Base-by-base conservation (phyloP, 768 basidiomycete species). In the Suillus variegatus region DNA sequence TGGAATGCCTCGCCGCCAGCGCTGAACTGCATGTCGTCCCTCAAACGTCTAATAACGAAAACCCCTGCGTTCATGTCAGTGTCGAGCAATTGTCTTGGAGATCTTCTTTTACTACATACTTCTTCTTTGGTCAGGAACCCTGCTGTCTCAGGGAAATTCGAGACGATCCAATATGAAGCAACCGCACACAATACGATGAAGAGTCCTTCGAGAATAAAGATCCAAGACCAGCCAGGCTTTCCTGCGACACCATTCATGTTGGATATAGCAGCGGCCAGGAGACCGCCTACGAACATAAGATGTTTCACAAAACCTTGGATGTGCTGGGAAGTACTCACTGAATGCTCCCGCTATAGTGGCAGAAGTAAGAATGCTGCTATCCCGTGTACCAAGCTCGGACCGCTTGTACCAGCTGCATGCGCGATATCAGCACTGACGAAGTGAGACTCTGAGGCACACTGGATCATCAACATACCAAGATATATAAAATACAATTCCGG, bases 261-360 rank as follows among this genome's bases (percentile, higher is more conserved):
- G 4, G 82, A 82, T 44, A 91, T 91, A 1, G 85, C 88, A 32
- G 84, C 85, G 20, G 89, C 88, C 43, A 91, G 77, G 12, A 88
- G 81, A 35, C 89, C 88, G 70, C 87, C 88, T 88, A 61, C 13
- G 28, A n/a, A 20, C 32, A 58, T 43, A 49, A 25, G 18, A 32
- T 40, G 25, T 61, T n/a, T 65, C 64, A 28, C 18, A 49, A 35
- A 36, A 13, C 36, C 12, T 52, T 9, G 18, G 4, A 22, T 60
- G 10, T 28, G 10, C 41, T 35, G 16, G 32, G n/a, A 22, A n/a
- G 57, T 44, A 72, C 81, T 61, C 61, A 88, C 89, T 87, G 75
- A 91, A 91, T 16, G 89, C 90, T 28, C 92, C 93, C 6, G 92
- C 86, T 36, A 90, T 81, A 0, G 92, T 93, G 2, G 92, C 91